Conservation (phyloP, 2,329 filamentous ascomycete species). For the Mariannaea sp. region DNA sequence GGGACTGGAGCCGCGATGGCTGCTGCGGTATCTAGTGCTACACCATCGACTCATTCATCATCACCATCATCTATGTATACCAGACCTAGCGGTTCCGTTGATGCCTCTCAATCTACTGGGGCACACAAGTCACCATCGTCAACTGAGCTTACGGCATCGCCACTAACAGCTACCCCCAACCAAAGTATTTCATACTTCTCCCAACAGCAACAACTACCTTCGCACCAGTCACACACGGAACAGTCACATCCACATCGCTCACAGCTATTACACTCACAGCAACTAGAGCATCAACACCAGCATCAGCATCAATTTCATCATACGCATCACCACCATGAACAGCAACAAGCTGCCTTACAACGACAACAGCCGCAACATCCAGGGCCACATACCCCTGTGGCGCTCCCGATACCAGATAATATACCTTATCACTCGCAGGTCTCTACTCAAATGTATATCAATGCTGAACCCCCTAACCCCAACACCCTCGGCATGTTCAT, state of each 20-base stretch:
- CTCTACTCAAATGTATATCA: slow-evolving; percentile 22
- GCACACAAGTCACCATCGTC: slow-evolving; percentile 23
- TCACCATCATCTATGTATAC: slow-evolving; percentile 28
- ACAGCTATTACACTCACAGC: too few relatives aligned
- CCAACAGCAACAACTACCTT: slow-evolving; percentile 32
- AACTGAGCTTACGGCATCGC: slow-evolving; percentile 19
- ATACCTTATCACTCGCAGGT: slow-evolving; percentile 27
- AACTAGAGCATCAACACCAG: too few relatives aligned
- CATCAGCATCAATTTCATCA: slow-evolving; percentile 33
- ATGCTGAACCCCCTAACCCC: neutral
- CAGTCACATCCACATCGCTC: too few relatives aligned
- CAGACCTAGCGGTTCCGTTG: slow-evolving; percentile 18
- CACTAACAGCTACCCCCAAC: slow-evolving; percentile 14
- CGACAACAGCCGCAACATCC: slow-evolving; percentile 6
- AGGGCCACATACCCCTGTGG: neutral
- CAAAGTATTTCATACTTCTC: slow-evolving; percentile 19
- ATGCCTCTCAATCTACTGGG: slow-evolving; percentile 12
- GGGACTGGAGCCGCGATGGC: neutral
- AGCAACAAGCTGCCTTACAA: slow-evolving; percentile 3
- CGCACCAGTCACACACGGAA: too few relatives aligned
- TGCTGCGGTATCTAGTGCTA: neutral
- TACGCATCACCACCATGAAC: slow-evolving; percentile 29
- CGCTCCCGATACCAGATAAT: slow-evolving; percentile 25
- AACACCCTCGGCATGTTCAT: slow-evolving; percentile 46
- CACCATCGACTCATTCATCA: slow-evolving; percentile 13